Conservation (phyloP, 2,329 filamentous ascomycete species). For the Aspergillus sp. region DNA sequence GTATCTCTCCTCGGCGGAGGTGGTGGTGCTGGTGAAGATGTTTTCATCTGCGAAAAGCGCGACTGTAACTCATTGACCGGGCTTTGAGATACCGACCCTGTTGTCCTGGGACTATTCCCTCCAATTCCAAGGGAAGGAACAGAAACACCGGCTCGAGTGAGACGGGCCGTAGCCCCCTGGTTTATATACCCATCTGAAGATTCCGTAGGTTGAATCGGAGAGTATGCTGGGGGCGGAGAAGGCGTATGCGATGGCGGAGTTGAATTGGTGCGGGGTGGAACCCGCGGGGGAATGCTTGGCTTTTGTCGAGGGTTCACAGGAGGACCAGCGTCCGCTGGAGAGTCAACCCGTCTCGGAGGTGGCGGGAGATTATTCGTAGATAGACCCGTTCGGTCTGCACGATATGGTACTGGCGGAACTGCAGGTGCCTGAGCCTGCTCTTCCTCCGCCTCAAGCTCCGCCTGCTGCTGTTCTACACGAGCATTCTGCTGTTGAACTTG, state of each 20-base stretch:
- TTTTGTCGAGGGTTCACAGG: constrained; percentile 36
- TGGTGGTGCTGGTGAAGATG: constrained; percentile 21
- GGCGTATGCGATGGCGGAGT: constrained; percentile 40
- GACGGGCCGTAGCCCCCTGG: constrained; percentile 58
- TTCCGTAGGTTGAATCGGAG: constrained; percentile 33
- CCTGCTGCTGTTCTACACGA: constrained; percentile 21
- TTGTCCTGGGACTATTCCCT: constrained; percentile 20
- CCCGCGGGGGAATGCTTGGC: constrained; percentile 60
- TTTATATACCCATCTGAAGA: constrained; percentile 43
- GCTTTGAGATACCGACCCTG: constrained; percentile 19
- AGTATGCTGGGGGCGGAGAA: constrained; percentile 43
- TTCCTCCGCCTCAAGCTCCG: constrained; percentile 27
- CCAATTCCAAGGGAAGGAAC: constrained; percentile 76
- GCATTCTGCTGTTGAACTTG: constrained; percentile 29
- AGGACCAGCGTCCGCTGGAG: constrained; percentile 20
- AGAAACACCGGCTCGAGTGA: constrained; percentile 70
- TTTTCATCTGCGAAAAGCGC: constrained; percentile 56
- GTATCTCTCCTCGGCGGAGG: constrained; percentile 34
- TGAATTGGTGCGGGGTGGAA: constrained; percentile 65
- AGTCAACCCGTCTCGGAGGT: constrained; percentile 49
- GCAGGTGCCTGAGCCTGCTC: constrained; percentile 30
- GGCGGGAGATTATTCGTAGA: constrained; percentile 66
- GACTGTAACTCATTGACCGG: constrained; percentile 65
- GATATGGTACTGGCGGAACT: constrained; percentile 60
- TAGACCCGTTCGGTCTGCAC: constrained; percentile 65